Evolutionary conservation across 768 basidiomycete genomes (phyloP).

Genomic region (Termitomyces sp.): DNA sequence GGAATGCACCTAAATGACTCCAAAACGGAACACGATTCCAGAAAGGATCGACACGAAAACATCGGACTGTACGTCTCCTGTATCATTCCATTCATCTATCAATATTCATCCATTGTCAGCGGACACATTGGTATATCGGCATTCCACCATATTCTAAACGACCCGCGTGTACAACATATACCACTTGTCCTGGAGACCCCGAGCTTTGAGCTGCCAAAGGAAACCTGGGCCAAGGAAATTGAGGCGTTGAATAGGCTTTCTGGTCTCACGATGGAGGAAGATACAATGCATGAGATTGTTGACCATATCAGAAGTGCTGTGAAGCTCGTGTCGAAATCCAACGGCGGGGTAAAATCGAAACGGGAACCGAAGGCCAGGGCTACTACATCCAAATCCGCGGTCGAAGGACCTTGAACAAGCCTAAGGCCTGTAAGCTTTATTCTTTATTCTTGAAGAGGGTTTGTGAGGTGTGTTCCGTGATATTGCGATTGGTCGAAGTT

Average conservation of each 20-base stretch:
- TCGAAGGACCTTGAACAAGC: not conserved
- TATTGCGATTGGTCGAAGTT: not conserved
- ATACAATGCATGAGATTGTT: conserved; percentile 21
- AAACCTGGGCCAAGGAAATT: conserved; percentile 67
- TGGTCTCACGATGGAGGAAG: conserved; percentile 9
- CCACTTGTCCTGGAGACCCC: conserved; percentile 86
- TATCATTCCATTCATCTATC: not conserved
- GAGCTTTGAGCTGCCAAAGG: conserved; percentile 53
- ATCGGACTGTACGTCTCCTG: conserved; percentile 64
- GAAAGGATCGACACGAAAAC: conserved; percentile 80
- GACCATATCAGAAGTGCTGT: not conserved
- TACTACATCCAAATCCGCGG: not conserved
- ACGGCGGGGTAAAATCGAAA: not conserved
- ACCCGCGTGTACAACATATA: conserved; percentile 62
- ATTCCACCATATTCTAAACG: conserved; percentile 66
- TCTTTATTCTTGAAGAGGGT: not conserved
- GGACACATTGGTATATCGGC: conserved; percentile 63
- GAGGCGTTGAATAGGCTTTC: conserved; percentile 3
- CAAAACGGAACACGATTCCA: conserved; percentile 58
- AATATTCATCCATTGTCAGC: conserved; percentile 28
- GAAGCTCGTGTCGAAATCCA: not conserved
- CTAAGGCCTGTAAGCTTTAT: not conserved
- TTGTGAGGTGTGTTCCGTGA: not conserved
- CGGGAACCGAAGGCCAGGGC: not conserved
- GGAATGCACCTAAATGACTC: conserved; percentile 90